Percentiles rank a stretch among this genome's conserved stretches.
Evolutionary conservation across 1,284 basidiomycete genomes (phyloP).

Genomic region (Omphalotus olearius): DNA sequence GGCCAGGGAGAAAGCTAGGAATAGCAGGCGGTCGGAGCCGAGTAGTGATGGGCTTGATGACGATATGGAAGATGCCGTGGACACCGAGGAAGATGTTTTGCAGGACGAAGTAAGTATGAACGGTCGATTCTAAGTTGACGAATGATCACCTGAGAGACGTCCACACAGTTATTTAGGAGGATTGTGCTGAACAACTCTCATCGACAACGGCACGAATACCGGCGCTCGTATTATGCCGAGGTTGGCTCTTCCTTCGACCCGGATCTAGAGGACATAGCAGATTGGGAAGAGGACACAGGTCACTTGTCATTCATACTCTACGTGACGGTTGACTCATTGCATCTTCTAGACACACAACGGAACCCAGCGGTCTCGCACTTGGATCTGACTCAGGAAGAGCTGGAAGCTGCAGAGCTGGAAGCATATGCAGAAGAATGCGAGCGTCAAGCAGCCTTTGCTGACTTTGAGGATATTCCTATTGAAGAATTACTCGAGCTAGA

Average conservation of each 20-base stretch:
- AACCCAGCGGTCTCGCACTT: not conserved
- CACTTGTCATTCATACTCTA: not conserved
- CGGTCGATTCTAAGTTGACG: no score
- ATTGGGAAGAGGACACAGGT: conserved; percentile 11
- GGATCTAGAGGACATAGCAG: conserved; percentile 11
- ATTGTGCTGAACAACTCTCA: conserved; percentile 8
- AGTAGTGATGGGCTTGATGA: conserved; percentile 52
- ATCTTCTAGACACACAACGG: not conserved
- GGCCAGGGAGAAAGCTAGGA: conserved; percentile 47
- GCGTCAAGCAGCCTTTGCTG: conserved; percentile 36
- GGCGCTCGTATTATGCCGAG: conserved; percentile 10
- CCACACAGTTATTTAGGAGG: conserved; percentile 8
- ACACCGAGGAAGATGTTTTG: conserved; percentile 19
- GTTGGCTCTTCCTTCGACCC: conserved; percentile 15
- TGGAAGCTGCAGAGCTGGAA: conserved; percentile 53
- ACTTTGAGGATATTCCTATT: conserved; percentile 46
- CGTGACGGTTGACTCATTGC: not conserved
- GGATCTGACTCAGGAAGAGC: conserved; percentile 36
- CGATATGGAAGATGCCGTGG: conserved; percentile 45
- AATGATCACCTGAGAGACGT: not conserved
- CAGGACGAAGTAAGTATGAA: conserved; percentile 10
- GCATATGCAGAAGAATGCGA: conserved; percentile 54
- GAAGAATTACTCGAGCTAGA: conserved; percentile 32
- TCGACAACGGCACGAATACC: conserved; percentile 8
- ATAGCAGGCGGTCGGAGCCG: conserved; percentile 28